Base-by-base conservation (phyloP, 192 early-diverging fungal genomes). In the Umbelopsis ramanniana region DNA sequence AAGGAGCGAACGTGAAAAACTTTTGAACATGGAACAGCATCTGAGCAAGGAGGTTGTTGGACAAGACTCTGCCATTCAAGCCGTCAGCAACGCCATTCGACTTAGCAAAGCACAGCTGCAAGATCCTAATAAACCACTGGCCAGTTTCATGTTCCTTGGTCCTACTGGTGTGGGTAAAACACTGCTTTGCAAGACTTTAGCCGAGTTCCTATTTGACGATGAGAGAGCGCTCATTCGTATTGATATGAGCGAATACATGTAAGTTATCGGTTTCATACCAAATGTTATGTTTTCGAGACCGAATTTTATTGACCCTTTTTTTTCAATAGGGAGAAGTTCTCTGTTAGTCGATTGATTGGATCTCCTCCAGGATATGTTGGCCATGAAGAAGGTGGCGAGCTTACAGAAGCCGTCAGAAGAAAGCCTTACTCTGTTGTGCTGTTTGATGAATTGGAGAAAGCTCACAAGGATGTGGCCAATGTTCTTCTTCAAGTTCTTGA, bases 401-500 rank as follows among this genome's bases (percentile, higher is more conserved):
- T 94, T 22, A 92, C 92, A 37, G 93, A 94, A 72, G 91, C 90
- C 1, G 89, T 93, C 23, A 79, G 92, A 47, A 88, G 91, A 69
- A 92, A 92, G 73, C 92, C 91, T 7, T 93, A 93, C 67, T 82
- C 90, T 19, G 91, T 94, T 45, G 85, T 94, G 6, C 73, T 93
- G 14, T 82, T 94, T 38, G 93, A 94, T 73, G 93, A 94, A 74
- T 86, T 94, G 66, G 93, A 94, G 73, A 94, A 94, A 77, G 92
- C 92, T 43, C 90, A 92, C 53, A 83, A 86, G 67, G 93, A 98
- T 74, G 96, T 99, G 3, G 85, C 94, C 66, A 98, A 99, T 76
- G 76, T 99, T 60, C 87, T 99, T 24, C 87, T 99, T 22, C 97
- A 99, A 78, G 87, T 99, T 0, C 86, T 99, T 10, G 93, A 94